Base-by-base conservation (phyloP, 164 flowering plant genomes). In the Pachysandra terminalis region DNA sequence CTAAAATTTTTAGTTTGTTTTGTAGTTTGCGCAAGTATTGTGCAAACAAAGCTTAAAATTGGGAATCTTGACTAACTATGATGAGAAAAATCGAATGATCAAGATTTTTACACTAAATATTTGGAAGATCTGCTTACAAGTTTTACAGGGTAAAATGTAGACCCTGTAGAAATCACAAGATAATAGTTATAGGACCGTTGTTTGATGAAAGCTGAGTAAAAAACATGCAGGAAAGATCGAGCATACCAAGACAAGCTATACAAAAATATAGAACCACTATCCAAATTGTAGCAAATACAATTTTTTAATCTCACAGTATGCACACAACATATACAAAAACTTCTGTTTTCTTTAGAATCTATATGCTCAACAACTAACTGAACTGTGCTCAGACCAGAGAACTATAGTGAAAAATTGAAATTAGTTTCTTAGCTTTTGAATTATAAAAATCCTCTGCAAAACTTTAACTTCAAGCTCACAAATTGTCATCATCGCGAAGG, bases 181-280 rank as follows among this genome's bases (percentile, higher is more conserved):
- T 15, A 12, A 1, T 45, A 12, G 10, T 45, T 12, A 15, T 13
- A 45, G 17, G 51, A 13, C 27, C 24, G 0, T 56, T 58, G 5
- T 37, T 0, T 10, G 23, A 23, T 12, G 21, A 40, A 40, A 23
- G 0, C 41, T 37, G 23, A 56, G 22, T 35, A 45, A 24, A n/a
- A 48, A 68, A n/a, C 15, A 26, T 13, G 49, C 40, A 65, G 23
- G 54, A 65, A 67, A 57, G 25, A 35, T 40, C 23, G 37, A 41
- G 19, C 8, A 24, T 45, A n/a, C n/a, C n/a, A n/a, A n/a, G n/a
- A n/a, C n/a, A n/a, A n/a, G n/a, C n/a, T n/a, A n/a, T n/a, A n/a
- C n/a, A n/a, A n/a, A n/a, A n/a, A n/a, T n/a, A n/a, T n/a, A n/a
- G n/a, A n/a, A n/a, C n/a, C n/a, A n/a, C n/a, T n/a, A n/a, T n/a